phyloP scores from a whole-genome alignment of 2,329 filamentous ascomycete genomes.

The Botryotinia globosa region DNA sequence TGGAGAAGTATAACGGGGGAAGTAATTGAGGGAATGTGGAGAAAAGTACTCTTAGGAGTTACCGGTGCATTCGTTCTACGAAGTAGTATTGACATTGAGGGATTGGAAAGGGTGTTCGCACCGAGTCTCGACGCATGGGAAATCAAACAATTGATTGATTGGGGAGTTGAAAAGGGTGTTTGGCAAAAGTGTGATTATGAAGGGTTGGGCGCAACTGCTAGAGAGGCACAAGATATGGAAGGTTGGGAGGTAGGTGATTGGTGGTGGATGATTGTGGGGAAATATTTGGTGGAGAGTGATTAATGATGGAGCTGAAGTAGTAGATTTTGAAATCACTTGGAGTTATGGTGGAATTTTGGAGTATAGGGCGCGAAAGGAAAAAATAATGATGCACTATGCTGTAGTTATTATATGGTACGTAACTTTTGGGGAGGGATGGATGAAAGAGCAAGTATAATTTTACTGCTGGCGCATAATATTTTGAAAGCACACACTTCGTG shows the following conservation, averaged over 20 bases:
- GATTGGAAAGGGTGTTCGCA: slow-evolving; percentile 54
- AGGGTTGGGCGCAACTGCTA: slow-evolving; percentile 1
- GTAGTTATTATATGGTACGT: neutral
- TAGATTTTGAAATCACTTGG: neutral
- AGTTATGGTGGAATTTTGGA: neutral
- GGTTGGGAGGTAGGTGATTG: slow-evolving; percentile 52
- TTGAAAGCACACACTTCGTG: slow-evolving; percentile 6
- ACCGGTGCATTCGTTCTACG: slow-evolving; percentile 61
- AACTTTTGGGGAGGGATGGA: neutral
- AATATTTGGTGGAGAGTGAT: slow-evolving; percentile 19
- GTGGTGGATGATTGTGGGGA: slow-evolving; percentile 64
- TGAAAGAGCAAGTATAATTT: neutral
- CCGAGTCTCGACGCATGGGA: slow-evolving; percentile 63
- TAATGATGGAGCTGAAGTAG: neutral
- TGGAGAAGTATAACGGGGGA: slow-evolving; percentile 70
- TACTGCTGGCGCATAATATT: neutral
- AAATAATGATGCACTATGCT: neutral
- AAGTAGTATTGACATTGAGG: slow-evolving; percentile 53
- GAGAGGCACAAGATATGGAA: slow-evolving; percentile 39
- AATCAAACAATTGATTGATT: slow-evolving; percentile 55
- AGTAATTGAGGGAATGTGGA: slow-evolving; percentile 59
- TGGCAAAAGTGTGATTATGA: slow-evolving; percentile 23
- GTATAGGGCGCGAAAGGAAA: neutral
- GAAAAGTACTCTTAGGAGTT: slow-evolving; percentile 59
- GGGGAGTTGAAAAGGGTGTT: slow-evolving; percentile 51